Evolutionary conservation across 768 basidiomycete species (phyloP), one percentile per base, ranked within the genome.

Genomic region (Lactifluus piperatus): DNA sequence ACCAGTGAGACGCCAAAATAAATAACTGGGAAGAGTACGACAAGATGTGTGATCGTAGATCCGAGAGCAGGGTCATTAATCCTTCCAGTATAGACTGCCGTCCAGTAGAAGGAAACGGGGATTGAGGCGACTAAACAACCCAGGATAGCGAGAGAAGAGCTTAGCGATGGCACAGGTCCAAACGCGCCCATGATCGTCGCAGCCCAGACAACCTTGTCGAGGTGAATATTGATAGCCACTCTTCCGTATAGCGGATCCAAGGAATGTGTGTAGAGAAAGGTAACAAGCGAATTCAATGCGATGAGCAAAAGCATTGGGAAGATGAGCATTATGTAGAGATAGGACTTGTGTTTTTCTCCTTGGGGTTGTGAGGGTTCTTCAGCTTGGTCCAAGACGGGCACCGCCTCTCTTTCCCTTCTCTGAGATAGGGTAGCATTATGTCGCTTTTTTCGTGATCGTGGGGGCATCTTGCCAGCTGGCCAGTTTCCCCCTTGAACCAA

Each of bases 211-310:
- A 76, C 58, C 56, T 75, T 73, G 48, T 69, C 67, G 8, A 90
- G 71, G 37, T 82, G 73, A 54, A 76, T 73, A 0, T 72, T 73
- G 1, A 84, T 81, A 0, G 85, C 80, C 7, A 76, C 75, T 13
- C 77, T 73, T 48, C 83, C 88, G 68, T 89, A 91, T 3, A 90
- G 72, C 16, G 89, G 89, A 55, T 76, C 70, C n/a, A 91, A 67
- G 9, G 81, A 76, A 34, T 80, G 81, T 68, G 81, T 77, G 67
- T 90, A 88, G 6, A 79, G 72, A 63, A 80, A 83, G 18, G 83
- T 73, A 54, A 81, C 74, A 32, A 89, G 76, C 3, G 86, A 85
- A 36, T 84, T 71, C 6, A 67, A 59, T 7, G 44, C 55, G 32
- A 70, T 32, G 43, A 69, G 66, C 36, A 74, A 61, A 20, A 56